Base-by-base conservation (phyloP, 2,329 filamentous ascomycete genomes). In the Botrytis byssoidea region DNA sequence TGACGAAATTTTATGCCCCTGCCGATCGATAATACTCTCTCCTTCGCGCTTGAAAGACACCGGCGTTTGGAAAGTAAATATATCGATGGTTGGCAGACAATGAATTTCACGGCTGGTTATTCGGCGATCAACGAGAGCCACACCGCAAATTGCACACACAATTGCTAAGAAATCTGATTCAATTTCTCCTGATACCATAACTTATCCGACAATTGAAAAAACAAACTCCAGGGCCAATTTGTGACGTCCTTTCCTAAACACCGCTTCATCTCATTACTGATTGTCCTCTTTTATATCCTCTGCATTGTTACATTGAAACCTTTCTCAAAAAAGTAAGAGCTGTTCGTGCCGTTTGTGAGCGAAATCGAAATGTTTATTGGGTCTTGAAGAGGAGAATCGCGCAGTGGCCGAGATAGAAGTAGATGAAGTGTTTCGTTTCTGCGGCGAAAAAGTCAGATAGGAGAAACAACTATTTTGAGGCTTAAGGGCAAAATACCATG, bases 361-460 rank as follows among this genome's bases (percentile, higher is more conserved):
- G 48, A 55, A 22, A 37, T n/a, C 25, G 60, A 59, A 32, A 29
- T 37, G 0, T 74, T 78, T 90, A 98, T 89, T 98, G 95, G 59
- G 96, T 99, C 89, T 99, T 99, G 90, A 98, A 99, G 71, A 99
- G 91, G 73, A 99, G 89, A 82, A 99, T 98, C 74, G 96, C 96
- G 84, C 94, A 98, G 87, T 98, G 96, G 72, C 96, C 96, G 74
- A 99, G 92, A 86, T 99, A 99, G 87, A 99, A 99, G 87, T 99
- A 99, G 83, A 99, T 98, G 87, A 99, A 99, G 85, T 99, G 96
- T 86, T 98, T 98, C 42, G 96, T 98, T 84, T 98, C 96, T 74
- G 42, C 42, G 5, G 42, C 35, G 5, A 22, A 22, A 55, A 44
- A 9, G 32, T 60, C 59, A 59, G 60, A 37, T 37, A 48, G 42